These are phyloP conservation scores for Chytriomyces sp. DNA, from an alignment of 192 early-diverging fungal genomes.

Conservation along the genomic window DNA sequence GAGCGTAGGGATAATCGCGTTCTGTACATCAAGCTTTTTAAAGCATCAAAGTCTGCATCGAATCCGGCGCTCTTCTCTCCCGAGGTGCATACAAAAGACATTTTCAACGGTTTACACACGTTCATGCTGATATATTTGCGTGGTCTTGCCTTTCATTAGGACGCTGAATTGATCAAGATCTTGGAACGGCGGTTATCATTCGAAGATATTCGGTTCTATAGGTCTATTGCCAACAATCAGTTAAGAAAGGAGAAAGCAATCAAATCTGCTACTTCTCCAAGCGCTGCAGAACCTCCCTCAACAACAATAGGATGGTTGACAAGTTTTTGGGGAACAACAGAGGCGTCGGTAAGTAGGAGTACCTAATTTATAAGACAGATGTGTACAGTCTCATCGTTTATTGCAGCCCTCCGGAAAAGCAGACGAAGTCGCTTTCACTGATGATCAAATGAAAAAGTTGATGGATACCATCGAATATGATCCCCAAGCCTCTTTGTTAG, in stretches of 20 bases:
- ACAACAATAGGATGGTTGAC: conserved; percentile 28
- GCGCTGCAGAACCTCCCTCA: neutral
- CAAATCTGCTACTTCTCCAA: neutral
- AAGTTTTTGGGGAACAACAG: conserved; percentile 18
- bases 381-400: no score
- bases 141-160: conserved; percentile 38
- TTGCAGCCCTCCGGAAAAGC: neutral
- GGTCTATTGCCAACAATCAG: conserved; percentile 71
- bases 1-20: conserved; percentile 81
- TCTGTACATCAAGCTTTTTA: conserved; percentile 77
- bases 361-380: no score
- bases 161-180: conserved; percentile 56
- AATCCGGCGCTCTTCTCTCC: conserved; percentile 25
- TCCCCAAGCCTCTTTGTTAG: conserved; percentile 65
- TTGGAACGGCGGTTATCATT: conserved; percentile 80
- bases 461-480: conserved; percentile 96
- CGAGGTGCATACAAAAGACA: conserved; percentile 43
- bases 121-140: no score
- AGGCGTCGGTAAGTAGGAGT: no score
- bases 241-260: conserved; percentile 74
- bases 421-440: conserved; percentile 56
- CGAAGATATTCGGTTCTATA: conserved; percentile 88
- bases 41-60: conserved; percentile 53
- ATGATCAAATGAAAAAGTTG: conserved; percentile 84
- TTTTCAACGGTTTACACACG: no score